These are phyloP conservation scores for Pseudopithomyces chartarum DNA, from an alignment of 2,329 filamentous ascomycete genomes.

Conservation along the genomic window DNA sequence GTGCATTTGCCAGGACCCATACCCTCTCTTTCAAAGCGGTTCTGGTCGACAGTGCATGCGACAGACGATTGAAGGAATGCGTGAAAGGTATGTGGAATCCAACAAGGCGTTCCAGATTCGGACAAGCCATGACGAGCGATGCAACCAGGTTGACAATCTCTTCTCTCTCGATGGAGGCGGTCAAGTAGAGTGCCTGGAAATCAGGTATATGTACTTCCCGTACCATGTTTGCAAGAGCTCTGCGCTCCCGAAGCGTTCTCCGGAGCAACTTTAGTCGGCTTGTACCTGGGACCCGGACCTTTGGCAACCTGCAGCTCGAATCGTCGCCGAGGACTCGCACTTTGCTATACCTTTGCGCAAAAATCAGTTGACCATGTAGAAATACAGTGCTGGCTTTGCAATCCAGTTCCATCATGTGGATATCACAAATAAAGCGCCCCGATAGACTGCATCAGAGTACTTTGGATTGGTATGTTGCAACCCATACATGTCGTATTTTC, in stretches of 20 bases:
- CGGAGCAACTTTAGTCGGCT: constrained; percentile 60
- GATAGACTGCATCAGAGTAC: too few relatives aligned
- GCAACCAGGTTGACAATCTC: constrained; percentile 59
- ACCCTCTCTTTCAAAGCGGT: constrained; percentile 59
- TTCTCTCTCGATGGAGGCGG: constrained; percentile 49
- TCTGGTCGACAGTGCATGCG: constrained; percentile 61
- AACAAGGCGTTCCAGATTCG: constrained; percentile 59
- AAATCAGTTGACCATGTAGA: too few relatives aligned
- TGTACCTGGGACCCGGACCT: constrained; percentile 53
- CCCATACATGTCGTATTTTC: too few relatives aligned
- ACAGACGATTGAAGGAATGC: constrained; percentile 60
- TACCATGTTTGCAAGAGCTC: constrained; percentile 57
- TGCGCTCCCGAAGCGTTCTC: constrained; percentile 58
- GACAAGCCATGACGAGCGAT: constrained; percentile 63
- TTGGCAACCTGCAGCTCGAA: constrained; percentile 28
- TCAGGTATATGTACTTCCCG: constrained; percentile 59
- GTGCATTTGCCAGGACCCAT: constrained; percentile 55
- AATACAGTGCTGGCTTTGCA: background rate
- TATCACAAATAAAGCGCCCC: too few relatives aligned
- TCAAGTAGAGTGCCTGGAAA: constrained; percentile 48
- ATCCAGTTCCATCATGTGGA: too few relatives aligned
- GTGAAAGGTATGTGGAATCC: constrained; percentile 60
- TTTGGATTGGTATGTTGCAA: too few relatives aligned
- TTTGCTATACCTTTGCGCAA: constrained; percentile 51
- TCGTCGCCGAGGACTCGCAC: constrained; percentile 56